These are phyloP conservation scores for Microsporum canis DNA, from an alignment of 2,329 filamentous ascomycete genomes.

Conservation along the genomic window DNA sequence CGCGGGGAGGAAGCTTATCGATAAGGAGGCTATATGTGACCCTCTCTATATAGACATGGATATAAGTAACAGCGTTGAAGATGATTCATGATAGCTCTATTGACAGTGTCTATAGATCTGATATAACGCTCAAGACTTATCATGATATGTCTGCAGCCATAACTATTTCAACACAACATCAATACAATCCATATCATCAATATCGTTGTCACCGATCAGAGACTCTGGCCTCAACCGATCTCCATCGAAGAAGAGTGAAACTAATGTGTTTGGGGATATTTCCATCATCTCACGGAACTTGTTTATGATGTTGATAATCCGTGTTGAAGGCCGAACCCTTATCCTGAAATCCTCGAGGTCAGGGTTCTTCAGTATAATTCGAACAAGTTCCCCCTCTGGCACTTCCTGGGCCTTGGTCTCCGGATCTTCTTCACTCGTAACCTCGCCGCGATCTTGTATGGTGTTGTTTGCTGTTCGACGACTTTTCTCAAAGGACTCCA, in stretches of 20 bases:
- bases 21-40: background rate
- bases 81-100: background rate
- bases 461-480: constrained; percentile 15
- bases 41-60: background rate
- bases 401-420: constrained; percentile 13
- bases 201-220: constrained; percentile 55
- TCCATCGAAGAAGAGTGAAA: constrained; percentile 64
- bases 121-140: background rate
- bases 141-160: background rate
- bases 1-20: constrained; percentile 4
- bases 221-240: constrained; percentile 52
- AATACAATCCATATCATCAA: constrained; percentile 62
- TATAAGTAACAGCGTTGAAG: background rate
- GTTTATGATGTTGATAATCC: constrained; percentile 50
- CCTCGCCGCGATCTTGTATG: constrained; percentile 11
- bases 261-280: constrained; percentile 41
- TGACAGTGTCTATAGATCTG: background rate
- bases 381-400: constrained; percentile 22
- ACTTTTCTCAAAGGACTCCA: constrained; percentile 43
- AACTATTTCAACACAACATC: constrained; percentile 56
- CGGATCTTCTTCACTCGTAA: constrained; percentile 16
- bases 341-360: constrained; percentile 42
- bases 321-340: constrained; percentile 38
- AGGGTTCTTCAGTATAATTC: constrained; percentile 43
- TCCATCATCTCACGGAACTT: constrained; percentile 48